Evolutionary conservation across 768 basidiomycete genomes (phyloP), one percentile per base, ranked within the genome.

Genomic region (Podaxis mareebaensis): DNA sequence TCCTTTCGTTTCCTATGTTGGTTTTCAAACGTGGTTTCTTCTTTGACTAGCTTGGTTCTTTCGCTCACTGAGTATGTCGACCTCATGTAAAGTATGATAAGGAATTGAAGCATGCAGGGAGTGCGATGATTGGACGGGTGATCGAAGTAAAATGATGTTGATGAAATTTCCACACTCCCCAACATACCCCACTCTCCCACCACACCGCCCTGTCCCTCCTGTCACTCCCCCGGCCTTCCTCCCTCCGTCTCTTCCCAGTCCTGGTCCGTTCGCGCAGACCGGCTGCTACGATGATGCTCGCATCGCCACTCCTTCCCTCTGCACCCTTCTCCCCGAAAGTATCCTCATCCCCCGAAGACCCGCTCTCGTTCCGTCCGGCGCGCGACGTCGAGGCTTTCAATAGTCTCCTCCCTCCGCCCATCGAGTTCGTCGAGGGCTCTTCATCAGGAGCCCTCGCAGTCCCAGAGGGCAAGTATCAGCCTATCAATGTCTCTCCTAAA

Each of bases 391-490:
- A 91, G 64, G 78, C 87, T 3, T 92, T 92, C 79, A 91, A 90
- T 67, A 89, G 79, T 67, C 80, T 91, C n/a, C 83, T 91, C 40
- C 89, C 89, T 3, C 89, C 90, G n/a, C 85, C 88, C 17, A 81
- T 93, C 64, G 92, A 93, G 73, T 93, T 93, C 58, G 78, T 93
- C 56, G 92, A 93, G 72, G 92, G 92, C 22, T 93, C 92, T 3
- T 93, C 92, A 13, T 86, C 91, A 49, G 91, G 91, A 2, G 77
- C 86, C 13, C 76, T 92, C 38, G 88, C 87, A 51, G 81, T 90
- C 4, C 83, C 84, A 26, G 89, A 90, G 68, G 86, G 87, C 48
- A 92, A 88, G 73, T 94, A 93, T 71, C 85, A 91, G 66, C 89
- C 92, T 28, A 92, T 94, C 72, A 94, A 93, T 67, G 84, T 78